These are phyloP conservation scores for Tulasnella sp. DNA, from an alignment of 768 basidiomycete species.

Conservation along the genomic window DNA sequence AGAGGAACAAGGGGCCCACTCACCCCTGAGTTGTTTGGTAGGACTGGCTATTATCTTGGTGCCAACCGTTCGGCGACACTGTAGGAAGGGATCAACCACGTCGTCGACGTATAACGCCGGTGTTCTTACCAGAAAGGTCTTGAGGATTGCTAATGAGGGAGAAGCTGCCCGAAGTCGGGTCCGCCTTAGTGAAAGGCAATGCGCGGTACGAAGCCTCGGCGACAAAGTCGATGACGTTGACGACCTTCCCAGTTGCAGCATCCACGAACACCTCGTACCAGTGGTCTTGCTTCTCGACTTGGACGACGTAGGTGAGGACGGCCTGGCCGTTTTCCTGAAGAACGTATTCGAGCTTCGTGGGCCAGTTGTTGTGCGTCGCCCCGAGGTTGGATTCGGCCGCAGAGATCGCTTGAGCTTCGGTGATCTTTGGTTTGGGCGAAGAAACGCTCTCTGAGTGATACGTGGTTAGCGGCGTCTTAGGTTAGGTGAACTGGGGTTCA, in stretches of 20 bases:
- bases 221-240: conserved; percentile 42
- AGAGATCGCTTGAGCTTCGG: conserved; percentile 28
- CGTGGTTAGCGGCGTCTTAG: conserved; percentile 35
- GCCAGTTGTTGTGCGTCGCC: conserved; percentile 22
- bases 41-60: conserved; percentile 27
- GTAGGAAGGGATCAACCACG: too few relatives aligned
- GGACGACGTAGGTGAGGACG: too few relatives aligned
- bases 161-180: too few relatives aligned
- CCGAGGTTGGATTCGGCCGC: conserved; percentile 30
- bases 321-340: conserved; percentile 30
- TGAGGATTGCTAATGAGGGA: too few relatives aligned
- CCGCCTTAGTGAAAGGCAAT: too few relatives aligned
- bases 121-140: too few relatives aligned
- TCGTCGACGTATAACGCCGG: too few relatives aligned
- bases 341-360: conserved; percentile 27
- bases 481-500: conserved; percentile 34
- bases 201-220: conserved; percentile 34
- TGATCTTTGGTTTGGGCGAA: conserved; percentile 29
- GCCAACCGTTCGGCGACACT: conserved; percentile 47
- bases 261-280: conserved; percentile 51
- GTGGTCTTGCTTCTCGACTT: conserved; percentile 33
- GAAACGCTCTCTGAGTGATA: conserved; percentile 24
- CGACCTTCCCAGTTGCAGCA: too few relatives aligned
- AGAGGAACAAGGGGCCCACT: neutral
- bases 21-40: neutral